These are phyloP conservation scores for Sordariomycetes sp. DNA, from an alignment of 2,329 filamentous ascomycete genomes.

Conservation along the genomic window DNA sequence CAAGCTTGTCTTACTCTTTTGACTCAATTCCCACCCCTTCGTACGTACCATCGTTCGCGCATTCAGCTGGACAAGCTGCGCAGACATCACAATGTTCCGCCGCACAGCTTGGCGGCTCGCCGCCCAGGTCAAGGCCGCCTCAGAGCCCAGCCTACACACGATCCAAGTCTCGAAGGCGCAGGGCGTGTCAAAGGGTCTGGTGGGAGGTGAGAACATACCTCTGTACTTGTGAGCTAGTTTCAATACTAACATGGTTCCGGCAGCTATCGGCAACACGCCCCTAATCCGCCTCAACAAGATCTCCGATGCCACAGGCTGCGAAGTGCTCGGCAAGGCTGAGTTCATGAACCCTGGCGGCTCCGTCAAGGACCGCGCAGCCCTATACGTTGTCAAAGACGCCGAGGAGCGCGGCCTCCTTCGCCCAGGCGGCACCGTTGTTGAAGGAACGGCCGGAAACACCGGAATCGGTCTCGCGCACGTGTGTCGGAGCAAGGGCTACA, in stretches of 20 bases:
- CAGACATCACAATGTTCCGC: slow-evolving; percentile 56
- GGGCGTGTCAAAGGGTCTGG: slow-evolving; percentile 66
- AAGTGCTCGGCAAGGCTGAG: slow-evolving; percentile 91
- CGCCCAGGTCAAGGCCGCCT: slow-evolving; percentile 36
- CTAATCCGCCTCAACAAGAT: slow-evolving; percentile 83
- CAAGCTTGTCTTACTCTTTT: too few relatives aligned
- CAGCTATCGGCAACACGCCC: slow-evolving; percentile 95
- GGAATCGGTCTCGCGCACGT: slow-evolving; percentile 97
- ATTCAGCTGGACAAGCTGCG: too few relatives aligned
- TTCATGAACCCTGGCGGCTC: slow-evolving; percentile 98
- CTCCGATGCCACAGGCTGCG: slow-evolving; percentile 85
- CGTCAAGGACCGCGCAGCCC: slow-evolving; percentile 91
- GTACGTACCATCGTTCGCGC: neutral
- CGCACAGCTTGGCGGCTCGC: slow-evolving; percentile 60
- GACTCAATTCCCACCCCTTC: too few relatives aligned
- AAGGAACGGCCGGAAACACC: slow-evolving; percentile 96
- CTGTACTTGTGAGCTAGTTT: neutral
- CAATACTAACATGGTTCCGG: neutral
- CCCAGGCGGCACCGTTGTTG: slow-evolving; percentile 87
- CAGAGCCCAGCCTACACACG: slow-evolving; percentile 46
- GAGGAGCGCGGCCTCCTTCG: slow-evolving; percentile 77
- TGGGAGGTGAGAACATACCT: slow-evolving; percentile 54
- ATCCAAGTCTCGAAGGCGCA: slow-evolving; percentile 72
- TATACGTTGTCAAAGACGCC: slow-evolving; percentile 89
- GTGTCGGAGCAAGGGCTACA: slow-evolving; percentile 84